These are phyloP conservation scores for Viridothelium virens DNA, from an alignment of 495 filamentous ascomycete genomes.

Conservation along the genomic window DNA sequence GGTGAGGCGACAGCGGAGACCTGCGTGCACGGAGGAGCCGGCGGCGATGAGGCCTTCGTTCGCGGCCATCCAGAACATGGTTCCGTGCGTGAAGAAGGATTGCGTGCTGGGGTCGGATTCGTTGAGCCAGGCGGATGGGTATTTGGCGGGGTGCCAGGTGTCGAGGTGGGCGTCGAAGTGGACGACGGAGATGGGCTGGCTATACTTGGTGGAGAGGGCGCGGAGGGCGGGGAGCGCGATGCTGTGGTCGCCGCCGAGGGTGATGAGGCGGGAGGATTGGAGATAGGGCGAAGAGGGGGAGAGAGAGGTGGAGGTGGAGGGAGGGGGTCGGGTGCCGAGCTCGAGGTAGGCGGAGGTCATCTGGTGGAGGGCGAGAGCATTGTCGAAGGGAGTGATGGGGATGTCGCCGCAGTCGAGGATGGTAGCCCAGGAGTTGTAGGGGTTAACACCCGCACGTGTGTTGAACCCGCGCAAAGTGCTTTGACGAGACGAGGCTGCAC, in stretches of 20 bases:
- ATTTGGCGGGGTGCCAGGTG: conserved; percentile 76
- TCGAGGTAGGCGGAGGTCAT: conserved; percentile 71
- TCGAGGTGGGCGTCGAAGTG: conserved; percentile 73
- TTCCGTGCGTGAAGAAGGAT: conserved; percentile 71
- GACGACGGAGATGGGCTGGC: conserved; percentile 63
- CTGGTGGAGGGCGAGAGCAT: conserved; percentile 62
- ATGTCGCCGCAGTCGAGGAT: conserved; percentile 79
- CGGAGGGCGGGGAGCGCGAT: conserved; percentile 69
- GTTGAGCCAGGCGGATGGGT: conserved; percentile 61
- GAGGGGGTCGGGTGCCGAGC: conserved; percentile 47
- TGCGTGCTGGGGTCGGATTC: conserved; percentile 46
- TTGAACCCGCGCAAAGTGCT: conserved; percentile 69
- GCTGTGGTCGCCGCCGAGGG: conserved; percentile 74
- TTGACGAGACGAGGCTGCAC: conserved; percentile 67
- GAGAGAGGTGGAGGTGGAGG: conserved; percentile 39
- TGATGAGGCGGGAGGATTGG: conserved; percentile 59
- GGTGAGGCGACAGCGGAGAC: conserved; percentile 62
- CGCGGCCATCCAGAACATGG: conserved; percentile 76
- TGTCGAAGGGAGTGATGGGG: conserved; percentile 72
- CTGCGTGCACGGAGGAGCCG: conserved; percentile 64
- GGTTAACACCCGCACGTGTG: conserved; percentile 67
- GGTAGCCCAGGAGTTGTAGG: conserved; percentile 62
- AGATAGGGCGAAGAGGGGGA: conserved; percentile 28
- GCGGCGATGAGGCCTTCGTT: conserved; percentile 66
- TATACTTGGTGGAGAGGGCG: conserved; percentile 61